A percentile compares a stretch with the other conserved stretches of the same genome.
Conservation (phyloP, 306 rosid species). For the Cicer arietinum region DNA sequence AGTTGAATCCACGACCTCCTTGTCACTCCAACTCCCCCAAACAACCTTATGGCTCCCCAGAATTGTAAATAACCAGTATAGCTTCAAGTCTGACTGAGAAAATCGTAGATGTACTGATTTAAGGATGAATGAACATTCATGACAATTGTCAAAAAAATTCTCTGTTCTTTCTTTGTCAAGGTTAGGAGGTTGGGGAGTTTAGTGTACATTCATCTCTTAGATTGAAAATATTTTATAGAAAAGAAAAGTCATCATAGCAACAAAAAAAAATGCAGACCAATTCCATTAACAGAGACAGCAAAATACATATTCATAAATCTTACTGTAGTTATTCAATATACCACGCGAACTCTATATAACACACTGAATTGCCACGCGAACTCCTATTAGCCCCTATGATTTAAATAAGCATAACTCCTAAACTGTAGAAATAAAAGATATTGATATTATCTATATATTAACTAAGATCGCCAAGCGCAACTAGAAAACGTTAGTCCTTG, state of each 20-base stretch:
- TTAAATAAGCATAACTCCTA: not conserved
- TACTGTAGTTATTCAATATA: conserved; percentile 25
- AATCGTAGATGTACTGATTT: conserved; percentile 4
- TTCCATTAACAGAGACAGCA: conserved; percentile 17
- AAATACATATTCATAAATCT: conserved; percentile 13
- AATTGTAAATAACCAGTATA: conserved; percentile 5
- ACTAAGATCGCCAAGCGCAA: conserved; percentile 2
- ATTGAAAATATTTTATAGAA: conserved; percentile 26
- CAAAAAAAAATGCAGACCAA: not conserved
- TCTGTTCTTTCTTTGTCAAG: not conserved
- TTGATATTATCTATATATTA: not conserved
- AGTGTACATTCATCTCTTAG: not conserved
- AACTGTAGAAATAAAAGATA: not conserved
- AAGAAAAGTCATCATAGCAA: conserved; percentile 8
- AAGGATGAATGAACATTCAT: conserved; percentile 15
- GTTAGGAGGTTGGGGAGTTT: not conserved
- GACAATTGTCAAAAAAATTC: not conserved
- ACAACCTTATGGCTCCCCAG: no score
- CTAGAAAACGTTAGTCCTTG: conserved; percentile 8
- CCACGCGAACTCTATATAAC: conserved; percentile 12
- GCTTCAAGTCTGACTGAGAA: not conserved
- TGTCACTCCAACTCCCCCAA: no score
- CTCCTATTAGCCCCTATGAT: conserved; percentile 22
- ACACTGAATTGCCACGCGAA: conserved; percentile 7
- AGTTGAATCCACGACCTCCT: no score